These are phyloP conservation scores for Sporothrix euskadiensis DNA, from an alignment of 2,329 filamentous ascomycete species.

Conservation along the genomic window DNA sequence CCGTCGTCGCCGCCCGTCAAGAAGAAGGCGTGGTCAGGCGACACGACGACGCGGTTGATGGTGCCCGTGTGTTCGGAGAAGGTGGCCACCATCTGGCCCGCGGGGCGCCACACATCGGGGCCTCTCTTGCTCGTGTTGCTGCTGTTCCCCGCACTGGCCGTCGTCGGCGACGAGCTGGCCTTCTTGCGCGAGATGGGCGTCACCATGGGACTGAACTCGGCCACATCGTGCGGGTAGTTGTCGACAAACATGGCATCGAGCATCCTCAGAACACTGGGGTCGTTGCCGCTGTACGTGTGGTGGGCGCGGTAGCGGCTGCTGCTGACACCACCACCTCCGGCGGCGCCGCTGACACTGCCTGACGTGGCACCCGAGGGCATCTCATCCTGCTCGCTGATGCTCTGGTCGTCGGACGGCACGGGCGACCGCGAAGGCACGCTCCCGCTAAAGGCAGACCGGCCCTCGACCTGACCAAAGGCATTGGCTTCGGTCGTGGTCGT, in stretches of 20 bases:
- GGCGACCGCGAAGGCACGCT: constrained; percentile 34
- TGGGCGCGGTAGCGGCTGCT: constrained; percentile 57
- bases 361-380: too few species aligned
- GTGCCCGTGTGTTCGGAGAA: constrained; percentile 84
- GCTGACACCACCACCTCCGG: not conserved
- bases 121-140: constrained; percentile 47
- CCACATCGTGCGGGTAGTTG: constrained; percentile 65
- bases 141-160: not conserved
- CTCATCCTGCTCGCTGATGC: constrained; percentile 28
- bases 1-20: constrained; percentile 92
- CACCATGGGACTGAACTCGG: constrained; percentile 77
- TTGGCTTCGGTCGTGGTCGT: constrained; percentile 61
- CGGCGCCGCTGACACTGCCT: constrained; percentile 21
- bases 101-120: constrained; percentile 75
- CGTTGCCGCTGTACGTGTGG: constrained; percentile 83
- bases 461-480: constrained; percentile 61
- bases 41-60: constrained; percentile 76
- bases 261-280: constrained; percentile 67
- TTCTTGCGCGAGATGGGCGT: constrained; percentile 64
- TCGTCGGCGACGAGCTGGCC: constrained; percentile 45
- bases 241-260: constrained; percentile 82
- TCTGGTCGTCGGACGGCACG: constrained; percentile 32
- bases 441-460: constrained; percentile 49
- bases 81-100: constrained; percentile 79
- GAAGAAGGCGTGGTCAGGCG: constrained; percentile 93